Conservation (phyloP, 2,329 filamentous ascomycete species). For the Pezicula rhizophila region DNA sequence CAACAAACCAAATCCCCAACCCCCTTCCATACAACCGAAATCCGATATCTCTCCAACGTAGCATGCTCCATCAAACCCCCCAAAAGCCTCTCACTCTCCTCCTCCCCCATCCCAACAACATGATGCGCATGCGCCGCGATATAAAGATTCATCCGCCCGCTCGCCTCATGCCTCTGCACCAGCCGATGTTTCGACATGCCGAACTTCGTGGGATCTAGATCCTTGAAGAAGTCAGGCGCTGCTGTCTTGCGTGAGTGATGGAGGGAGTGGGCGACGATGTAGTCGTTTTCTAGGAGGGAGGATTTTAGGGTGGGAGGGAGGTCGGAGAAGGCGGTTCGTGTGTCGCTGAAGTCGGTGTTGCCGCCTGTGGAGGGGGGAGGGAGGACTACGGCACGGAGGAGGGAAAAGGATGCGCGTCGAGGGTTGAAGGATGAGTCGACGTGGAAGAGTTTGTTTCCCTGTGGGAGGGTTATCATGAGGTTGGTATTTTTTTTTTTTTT, state of each 20-base stretch:
- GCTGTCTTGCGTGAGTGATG: constrained; percentile 46
- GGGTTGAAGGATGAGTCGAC: constrained; percentile 51
- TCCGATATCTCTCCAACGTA: constrained; percentile 36
- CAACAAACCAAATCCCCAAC: constrained; percentile 48
- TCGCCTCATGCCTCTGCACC: constrained; percentile 44
- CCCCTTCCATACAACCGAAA: constrained; percentile 41
- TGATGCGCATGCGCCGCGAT: constrained; percentile 48
- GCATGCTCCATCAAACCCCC: constrained; percentile 37
- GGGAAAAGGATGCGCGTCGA: constrained; percentile 43
- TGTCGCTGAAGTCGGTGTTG: constrained; percentile 48
- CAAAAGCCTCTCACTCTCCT: constrained; percentile 26
- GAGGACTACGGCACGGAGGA: constrained; percentile 43
- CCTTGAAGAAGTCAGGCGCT: constrained; percentile 39
- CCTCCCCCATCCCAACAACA: constrained; percentile 32
- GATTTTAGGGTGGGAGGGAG: constrained; percentile 28
- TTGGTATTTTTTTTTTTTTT: too few relatives aligned
- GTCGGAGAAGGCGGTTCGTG: constrained; percentile 43
- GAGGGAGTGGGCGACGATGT: constrained; percentile 44
- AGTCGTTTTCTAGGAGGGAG: constrained; percentile 32
- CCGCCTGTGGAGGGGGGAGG: constrained; percentile 42
- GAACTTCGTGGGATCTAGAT: constrained; percentile 31
- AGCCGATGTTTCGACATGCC: constrained; percentile 36
- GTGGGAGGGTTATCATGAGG: constrained; percentile 14
- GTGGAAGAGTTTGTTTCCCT: constrained; percentile 44
- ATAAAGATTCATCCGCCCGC: constrained; percentile 46